Conservation (phyloP, 208 protist species). For the Leishmania guyanensis region DNA sequence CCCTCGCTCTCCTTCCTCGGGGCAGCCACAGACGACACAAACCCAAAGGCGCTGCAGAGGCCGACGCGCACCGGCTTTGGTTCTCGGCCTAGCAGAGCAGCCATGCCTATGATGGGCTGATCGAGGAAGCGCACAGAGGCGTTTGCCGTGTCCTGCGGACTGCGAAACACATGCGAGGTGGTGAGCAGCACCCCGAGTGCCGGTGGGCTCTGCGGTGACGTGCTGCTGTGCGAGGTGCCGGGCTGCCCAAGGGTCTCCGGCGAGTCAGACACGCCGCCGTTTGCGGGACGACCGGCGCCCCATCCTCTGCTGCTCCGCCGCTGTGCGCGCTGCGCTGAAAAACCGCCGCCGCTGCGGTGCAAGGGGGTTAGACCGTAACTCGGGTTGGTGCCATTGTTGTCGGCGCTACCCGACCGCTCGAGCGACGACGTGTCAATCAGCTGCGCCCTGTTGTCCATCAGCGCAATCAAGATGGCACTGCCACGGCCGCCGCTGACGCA, state of each 20-base stretch:
- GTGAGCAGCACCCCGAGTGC: constrained; percentile 70
- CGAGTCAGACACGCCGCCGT: not conserved
- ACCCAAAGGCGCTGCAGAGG: constrained; percentile 54
- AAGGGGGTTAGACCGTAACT: not conserved
- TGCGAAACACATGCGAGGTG: constrained; percentile 69
- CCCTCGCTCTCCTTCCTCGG: constrained; percentile 15
- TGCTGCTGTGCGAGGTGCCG: not conserved
- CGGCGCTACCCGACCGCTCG: not conserved
- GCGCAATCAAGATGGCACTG: constrained; percentile 68
- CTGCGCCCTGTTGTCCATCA: constrained; percentile 26
- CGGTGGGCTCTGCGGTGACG: not conserved
- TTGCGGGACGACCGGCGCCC: not conserved
- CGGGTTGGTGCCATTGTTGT: not conserved
- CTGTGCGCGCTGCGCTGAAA: not conserved
- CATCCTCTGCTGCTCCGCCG: not conserved
- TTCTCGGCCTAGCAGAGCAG: constrained; percentile 43
- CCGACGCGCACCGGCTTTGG: constrained; percentile 52
- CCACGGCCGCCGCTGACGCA: constrained; percentile 65
- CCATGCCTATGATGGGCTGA: constrained; percentile 70
- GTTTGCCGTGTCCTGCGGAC: constrained; percentile 28
- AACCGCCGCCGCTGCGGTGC: not conserved
- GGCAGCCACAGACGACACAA: constrained; percentile 53
- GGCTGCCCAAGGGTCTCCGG: not conserved
- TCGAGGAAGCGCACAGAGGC: constrained; percentile 73
- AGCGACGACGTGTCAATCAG: constrained; percentile 12